Base-by-base conservation (phyloP, 768 basidiomycete genomes). In the Pulveroboletus sp. region DNA sequence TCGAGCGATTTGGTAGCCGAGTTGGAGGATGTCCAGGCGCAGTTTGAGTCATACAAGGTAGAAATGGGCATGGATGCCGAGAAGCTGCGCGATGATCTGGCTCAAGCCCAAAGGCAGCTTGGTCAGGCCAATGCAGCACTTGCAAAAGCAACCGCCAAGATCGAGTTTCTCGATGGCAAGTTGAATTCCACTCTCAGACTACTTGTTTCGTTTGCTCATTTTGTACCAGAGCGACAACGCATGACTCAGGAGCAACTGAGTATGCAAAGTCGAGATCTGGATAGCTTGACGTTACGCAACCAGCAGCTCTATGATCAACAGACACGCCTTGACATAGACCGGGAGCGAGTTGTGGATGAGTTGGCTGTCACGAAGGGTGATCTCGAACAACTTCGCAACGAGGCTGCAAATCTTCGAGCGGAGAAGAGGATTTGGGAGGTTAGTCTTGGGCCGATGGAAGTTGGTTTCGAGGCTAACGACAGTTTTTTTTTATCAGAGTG, bases 341-440 rank as follows among this genome's bases (percentile, higher is more conserved):
- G 79, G 53, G 77, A 78, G 54, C 78, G 86, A 47, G 78, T 84
- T 32, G 71, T 79, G 14, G 85, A 89, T 39, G 85, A 89, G 39
- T 71, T 88, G 9, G 73, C 80, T 18, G 67, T 74, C 7, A 74
- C 81, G 3, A 81, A 79, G 53, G 73, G 78, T 24, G 76, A 77
- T 21, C 70, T 85, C 14, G 91, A 94, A 54, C 84, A 88, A 50
- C 71, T 93, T 35, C 82, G 90, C 9, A 90, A 88, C 57, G 94
- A 97, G 59, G 80, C 76, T 55, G 87, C 89, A 3, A 94, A 90
- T 64, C 77, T 96, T 15, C 82, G 87, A 38, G 93, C 93, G 0
- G 95, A 98, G 77, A 94, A 92, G 74, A 86, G 82, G 61, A 89
- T 94, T 32, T 92, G 88, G 86, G 89, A 91, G 84, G 92, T 89